phyloP scores from a whole-genome alignment of 192 early-diverging fungal species.

The Coemansia sp. region DNA sequence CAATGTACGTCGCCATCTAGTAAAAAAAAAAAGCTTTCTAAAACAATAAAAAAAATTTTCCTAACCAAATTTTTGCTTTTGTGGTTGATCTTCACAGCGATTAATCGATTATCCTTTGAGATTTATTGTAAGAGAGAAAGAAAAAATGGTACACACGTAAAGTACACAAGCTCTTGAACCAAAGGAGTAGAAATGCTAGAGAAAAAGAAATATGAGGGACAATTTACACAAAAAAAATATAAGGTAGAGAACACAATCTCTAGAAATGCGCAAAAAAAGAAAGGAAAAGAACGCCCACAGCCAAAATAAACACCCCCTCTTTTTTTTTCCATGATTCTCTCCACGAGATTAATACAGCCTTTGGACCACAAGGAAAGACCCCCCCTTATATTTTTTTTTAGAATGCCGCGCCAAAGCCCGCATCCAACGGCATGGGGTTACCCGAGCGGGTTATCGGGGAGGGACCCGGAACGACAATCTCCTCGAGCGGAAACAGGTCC shows the following conservation, averaged over 20 bases:
- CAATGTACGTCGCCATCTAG: constrained; percentile 56
- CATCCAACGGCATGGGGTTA: constrained; percentile 44
- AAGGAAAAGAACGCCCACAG: not conserved
- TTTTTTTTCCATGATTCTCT: too few species aligned
- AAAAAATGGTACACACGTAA: too few species aligned
- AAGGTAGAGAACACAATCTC: not conserved
- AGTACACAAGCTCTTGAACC: too few species aligned
- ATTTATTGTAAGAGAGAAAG: too few species aligned
- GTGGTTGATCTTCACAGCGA: too few species aligned
- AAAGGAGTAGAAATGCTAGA: too few species aligned
- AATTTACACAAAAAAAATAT: not conserved
- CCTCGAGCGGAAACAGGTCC: constrained; percentile 38
- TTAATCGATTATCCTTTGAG: too few species aligned
- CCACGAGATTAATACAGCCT: too few species aligned
- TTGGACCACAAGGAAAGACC: not conserved
- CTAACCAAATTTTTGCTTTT: constrained; percentile 4
- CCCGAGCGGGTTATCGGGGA: constrained; percentile 43
- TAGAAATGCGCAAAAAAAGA: not conserved
- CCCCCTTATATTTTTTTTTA: constrained; percentile 6
- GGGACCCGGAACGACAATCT: constrained; percentile 31
- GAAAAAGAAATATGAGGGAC: too few species aligned
- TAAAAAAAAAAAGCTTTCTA: not conserved
- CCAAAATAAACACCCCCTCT: not conserved
- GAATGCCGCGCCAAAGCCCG: constrained; percentile 33
- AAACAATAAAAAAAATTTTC: constrained; percentile 6